Evolutionary conservation across 441 rosid species (phyloP).

Genomic region (Jatropha multifida): DNA sequence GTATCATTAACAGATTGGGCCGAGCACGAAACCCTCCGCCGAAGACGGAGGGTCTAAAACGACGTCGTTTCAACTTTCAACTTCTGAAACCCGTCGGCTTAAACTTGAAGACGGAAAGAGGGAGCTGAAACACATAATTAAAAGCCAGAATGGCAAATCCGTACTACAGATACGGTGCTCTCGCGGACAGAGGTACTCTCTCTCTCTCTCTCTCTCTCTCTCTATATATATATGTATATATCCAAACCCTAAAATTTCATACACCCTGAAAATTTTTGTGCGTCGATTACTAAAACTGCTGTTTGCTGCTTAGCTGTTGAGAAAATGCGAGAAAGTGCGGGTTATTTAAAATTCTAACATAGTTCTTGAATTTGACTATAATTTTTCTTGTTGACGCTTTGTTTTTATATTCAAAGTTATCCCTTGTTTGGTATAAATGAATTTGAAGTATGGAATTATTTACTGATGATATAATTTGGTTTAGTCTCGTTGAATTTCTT

Average conservation of each 20-base stretch:
- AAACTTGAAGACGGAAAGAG: neutral
- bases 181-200: conserved; percentile 36
- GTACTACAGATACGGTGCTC: conserved; percentile 30
- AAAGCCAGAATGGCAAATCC: conserved; percentile 36
- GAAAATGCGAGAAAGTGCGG: neutral
- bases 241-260: neutral
- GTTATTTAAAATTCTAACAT: neutral
- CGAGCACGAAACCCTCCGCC: neutral
- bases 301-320: neutral
- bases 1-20: neutral
- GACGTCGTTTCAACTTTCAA: neutral
- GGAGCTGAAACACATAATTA: too few relatives aligned
- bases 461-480: too few relatives aligned
- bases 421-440: too few relatives aligned
- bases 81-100: neutral
- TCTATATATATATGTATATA: too few relatives aligned
- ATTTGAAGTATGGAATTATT: too few relatives aligned
- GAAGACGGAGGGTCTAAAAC: too few relatives aligned
- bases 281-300: neutral
- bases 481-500: too few relatives aligned
- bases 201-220: neutral
- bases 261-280: neutral
- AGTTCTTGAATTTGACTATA: neutral
- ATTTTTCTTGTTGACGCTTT: neutral
- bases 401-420: neutral